Evolutionary conservation across 2,329 filamentous ascomycete genomes (phyloP), one percentile per base, ranked within the genome.

Genomic region (Zopfia rhizophila): DNA sequence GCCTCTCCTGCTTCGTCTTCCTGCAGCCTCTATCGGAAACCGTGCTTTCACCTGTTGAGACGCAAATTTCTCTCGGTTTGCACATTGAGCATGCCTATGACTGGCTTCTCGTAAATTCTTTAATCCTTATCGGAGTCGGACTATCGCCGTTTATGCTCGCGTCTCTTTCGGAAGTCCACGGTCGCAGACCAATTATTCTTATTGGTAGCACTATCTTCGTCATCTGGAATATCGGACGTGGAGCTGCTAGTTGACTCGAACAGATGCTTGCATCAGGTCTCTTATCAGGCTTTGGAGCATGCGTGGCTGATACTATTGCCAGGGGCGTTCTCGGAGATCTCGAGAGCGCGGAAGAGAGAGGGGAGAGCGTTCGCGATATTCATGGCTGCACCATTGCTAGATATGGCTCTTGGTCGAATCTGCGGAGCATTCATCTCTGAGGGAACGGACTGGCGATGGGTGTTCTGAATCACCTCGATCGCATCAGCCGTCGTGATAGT

Each of bases 111-210:
- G 76, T 76, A 14, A 73, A 77, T 5, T 69, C 75, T 0, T 48
- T 80, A 21, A 65, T 80, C 4, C 58, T 81, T 2, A 73, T 78
- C 38, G 75, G 79, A 1, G 78, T 82, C 45, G 79, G 77, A 3
- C 36, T 48, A 3, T 39, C 39, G 3, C 53, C 55, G 4, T 38
- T 58, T 29, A 7, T 58, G 3, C 43, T 48, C 24, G 80, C 78
- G 0, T 78, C 80, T 3, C 65, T 79, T 7, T 78, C 75, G 8
- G 76, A 79, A 53, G 56, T 79, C 32, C 66, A 68, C 40, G 77
- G 77, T 17, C 66, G 77, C n/a, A 71, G 72, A 47, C 41, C 30
- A 6, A 14, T 30, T 4, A 17, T 50, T 3, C 23, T 50, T 11
- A 19, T 2, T 22, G 41, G 41, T 5, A 41, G 22, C 24, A 22